Conservation (phyloP, 2,329 filamentous ascomycete species). For the Colletotrichum zoysiae region DNA sequence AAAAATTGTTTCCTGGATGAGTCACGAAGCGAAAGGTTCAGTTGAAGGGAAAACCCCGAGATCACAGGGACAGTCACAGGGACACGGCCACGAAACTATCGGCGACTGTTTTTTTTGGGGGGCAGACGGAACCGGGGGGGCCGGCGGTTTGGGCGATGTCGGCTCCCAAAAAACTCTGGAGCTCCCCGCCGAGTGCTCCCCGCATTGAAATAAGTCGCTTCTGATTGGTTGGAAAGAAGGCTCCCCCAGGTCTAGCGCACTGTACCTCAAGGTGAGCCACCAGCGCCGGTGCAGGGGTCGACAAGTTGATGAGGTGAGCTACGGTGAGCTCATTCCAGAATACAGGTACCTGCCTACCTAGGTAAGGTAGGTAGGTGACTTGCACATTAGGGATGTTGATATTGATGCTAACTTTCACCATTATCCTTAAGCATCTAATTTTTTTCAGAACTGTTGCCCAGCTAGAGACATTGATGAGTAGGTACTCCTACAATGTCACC, state of each 20-base stretch:
- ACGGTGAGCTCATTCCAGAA: not conserved
- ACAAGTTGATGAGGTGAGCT: slow-evolving; percentile 3
- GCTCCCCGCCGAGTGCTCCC: slow-evolving; percentile 46
- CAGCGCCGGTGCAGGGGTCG: slow-evolving; percentile 21
- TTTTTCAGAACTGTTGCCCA: not conserved
- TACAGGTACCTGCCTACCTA: no score
- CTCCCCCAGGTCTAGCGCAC: slow-evolving; percentile 3
- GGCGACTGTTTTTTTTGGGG: slow-evolving; percentile 19
- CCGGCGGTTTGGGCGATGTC: slow-evolving; percentile 48
- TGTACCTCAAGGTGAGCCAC: slow-evolving; percentile 13
- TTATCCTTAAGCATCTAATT: no score
- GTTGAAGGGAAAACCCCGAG: slow-evolving; percentile 38
- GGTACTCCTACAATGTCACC: not conserved
- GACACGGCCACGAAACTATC: slow-evolving; percentile 42
- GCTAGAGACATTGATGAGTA: not conserved
- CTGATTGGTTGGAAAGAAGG: slow-evolving; percentile 45
- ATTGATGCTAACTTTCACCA: not conserved
- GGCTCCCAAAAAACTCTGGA: slow-evolving; percentile 48
- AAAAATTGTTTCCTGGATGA: slow-evolving; percentile 33
- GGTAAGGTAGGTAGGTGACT: no score
- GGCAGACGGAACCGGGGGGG: slow-evolving; percentile 15
- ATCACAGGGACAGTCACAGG: slow-evolving; percentile 50
- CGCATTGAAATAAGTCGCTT: slow-evolving; percentile 46
- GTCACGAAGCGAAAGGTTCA: slow-evolving; percentile 38
- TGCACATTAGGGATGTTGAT: not conserved